Percentiles rank a stretch among this genome's conserved stretches.
Conservation (phyloP, 2,329 filamentous ascomycete species). For the Epicoccum nigrum region DNA sequence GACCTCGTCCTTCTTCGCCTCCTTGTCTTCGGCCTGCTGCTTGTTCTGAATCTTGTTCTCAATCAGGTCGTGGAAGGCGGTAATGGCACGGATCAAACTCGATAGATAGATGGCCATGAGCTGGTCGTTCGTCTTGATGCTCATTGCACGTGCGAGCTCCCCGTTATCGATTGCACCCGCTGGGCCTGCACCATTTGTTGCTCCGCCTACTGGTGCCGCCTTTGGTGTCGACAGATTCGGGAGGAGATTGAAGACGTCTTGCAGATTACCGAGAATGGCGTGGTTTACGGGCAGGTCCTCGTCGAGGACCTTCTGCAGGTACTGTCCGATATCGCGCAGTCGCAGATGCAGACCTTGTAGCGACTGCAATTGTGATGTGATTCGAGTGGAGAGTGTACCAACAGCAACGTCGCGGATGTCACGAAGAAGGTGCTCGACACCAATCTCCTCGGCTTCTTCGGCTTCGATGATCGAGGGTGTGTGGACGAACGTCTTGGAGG, state of each 20-base stretch:
- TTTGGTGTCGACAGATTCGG: slow-evolving; percentile 90
- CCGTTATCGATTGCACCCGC: slow-evolving; percentile 65
- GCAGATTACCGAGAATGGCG: slow-evolving; percentile 95
- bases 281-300: slow-evolving; percentile 95
- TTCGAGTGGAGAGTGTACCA: slow-evolving; percentile 92
- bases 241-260: slow-evolving; percentile 98
- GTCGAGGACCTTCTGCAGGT: slow-evolving; percentile 94
- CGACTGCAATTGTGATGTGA: slow-evolving; percentile 97
- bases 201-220: slow-evolving; percentile 59
- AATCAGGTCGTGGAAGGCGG: slow-evolving; percentile 97
- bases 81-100: slow-evolving; percentile 95
- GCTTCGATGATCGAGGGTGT: slow-evolving; percentile 98
- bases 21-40: slow-evolving; percentile 95
- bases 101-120: slow-evolving; percentile 98
- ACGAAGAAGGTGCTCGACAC: slow-evolving; percentile 94
- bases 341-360: slow-evolving; percentile 94
- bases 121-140: slow-evolving; percentile 98
- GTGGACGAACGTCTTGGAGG: slow-evolving; percentile 96
- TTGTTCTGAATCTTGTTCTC: slow-evolving; percentile 99
- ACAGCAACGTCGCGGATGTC: slow-evolving; percentile 98
- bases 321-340: slow-evolving; percentile 91
- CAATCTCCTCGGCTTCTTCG: slow-evolving; percentile 98
- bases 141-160: slow-evolving; percentile 95
- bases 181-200: slow-evolving; percentile 45
- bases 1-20: slow-evolving; percentile 67